A percentile compares a stretch with the other conserved stretches of the same genome.
Evolutionary conservation across 1,284 basidiomycete genomes (phyloP).

Genomic region (Trametes pubescens): DNA sequence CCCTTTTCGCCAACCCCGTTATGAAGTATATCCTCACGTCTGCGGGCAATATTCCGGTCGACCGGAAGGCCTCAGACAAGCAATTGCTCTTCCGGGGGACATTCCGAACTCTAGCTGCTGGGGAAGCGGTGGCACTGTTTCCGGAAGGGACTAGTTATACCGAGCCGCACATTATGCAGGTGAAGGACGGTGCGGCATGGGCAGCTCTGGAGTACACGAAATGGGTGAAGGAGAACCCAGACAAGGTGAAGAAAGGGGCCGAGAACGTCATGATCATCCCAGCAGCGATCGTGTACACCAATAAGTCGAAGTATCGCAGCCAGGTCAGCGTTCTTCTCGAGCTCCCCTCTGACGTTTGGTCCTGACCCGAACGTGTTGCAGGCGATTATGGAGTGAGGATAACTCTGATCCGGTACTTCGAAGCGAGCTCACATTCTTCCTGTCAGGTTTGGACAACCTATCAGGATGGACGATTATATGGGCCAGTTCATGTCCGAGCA

Average conservation of each 20-base stretch:
- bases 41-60: constrained; percentile 95
- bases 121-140: constrained; percentile 89
- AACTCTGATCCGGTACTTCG: neutral
- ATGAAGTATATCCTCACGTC: constrained; percentile 81
- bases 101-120: constrained; percentile 82
- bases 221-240: constrained; percentile 68
- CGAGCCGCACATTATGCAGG: constrained; percentile 89
- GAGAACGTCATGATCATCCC: constrained; percentile 73
- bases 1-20: constrained; percentile 81
- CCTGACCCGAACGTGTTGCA: constrained; percentile 39
- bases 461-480: constrained; percentile 78
- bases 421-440: constrained; percentile 10
- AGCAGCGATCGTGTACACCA: constrained; percentile 90
- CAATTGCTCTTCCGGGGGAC: constrained; percentile 91
- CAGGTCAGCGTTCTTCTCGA: constrained; percentile 54
- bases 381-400: constrained; percentile 75
- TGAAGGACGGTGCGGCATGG: constrained; percentile 98
- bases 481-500: constrained; percentile 77
- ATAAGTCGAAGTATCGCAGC: constrained; percentile 94
- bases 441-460: constrained; percentile 81
- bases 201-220: constrained; percentile 92
- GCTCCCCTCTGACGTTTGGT: constrained; percentile 13
- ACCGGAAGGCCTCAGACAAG: constrained; percentile 75
- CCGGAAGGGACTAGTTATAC: constrained; percentile 94
- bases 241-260: constrained; percentile 48